These are phyloP conservation scores for Serendipita vermifera DNA, from an alignment of 768 basidiomycete species.

Conservation along the genomic window DNA sequence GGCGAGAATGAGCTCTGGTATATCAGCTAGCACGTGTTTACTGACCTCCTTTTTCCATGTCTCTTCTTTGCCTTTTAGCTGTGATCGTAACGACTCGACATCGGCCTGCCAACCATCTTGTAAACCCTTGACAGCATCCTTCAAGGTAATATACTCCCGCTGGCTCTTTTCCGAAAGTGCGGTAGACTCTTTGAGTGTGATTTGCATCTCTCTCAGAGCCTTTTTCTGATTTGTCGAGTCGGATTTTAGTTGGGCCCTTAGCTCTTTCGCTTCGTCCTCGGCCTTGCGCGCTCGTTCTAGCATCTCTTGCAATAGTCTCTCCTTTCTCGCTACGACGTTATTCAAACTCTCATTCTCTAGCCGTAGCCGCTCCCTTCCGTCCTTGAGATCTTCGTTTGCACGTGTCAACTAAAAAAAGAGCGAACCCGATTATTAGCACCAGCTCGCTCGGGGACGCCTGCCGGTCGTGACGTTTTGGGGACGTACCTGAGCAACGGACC, in stretches of 20 bases:
- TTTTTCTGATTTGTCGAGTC: conserved; percentile 65
- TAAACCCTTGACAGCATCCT: conserved; percentile 63
- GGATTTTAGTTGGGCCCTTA: conserved; percentile 60
- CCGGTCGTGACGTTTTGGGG: conserved; percentile 25
- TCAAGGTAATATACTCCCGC: conserved; percentile 67
- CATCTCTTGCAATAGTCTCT: conserved; percentile 76
- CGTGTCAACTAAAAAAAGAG: conserved; percentile 38
- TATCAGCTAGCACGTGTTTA: neutral
- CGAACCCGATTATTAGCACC: conserved; percentile 9
- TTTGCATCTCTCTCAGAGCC: conserved; percentile 67
- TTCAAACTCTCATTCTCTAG: conserved; percentile 81
- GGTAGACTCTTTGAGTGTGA: conserved; percentile 56
- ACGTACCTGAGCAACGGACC: conserved; percentile 55
- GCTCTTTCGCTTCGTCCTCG: conserved; percentile 54
- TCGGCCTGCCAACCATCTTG: conserved; percentile 63
- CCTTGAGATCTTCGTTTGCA: conserved; percentile 80
- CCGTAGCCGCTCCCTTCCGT: conserved; percentile 66
- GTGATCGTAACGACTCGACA: conserved; percentile 52
- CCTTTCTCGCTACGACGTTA: conserved; percentile 78
- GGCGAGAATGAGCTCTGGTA: conserved; percentile 16
- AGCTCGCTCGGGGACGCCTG: neutral
- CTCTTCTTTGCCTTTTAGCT: conserved; percentile 65
- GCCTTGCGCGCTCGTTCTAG: conserved; percentile 78
- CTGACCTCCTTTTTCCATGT: conserved; percentile 46
- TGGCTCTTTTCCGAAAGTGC: conserved; percentile 68